Conservation (phyloP, 805 yeast genomes). For the Ogataea dorogensis region DNA sequence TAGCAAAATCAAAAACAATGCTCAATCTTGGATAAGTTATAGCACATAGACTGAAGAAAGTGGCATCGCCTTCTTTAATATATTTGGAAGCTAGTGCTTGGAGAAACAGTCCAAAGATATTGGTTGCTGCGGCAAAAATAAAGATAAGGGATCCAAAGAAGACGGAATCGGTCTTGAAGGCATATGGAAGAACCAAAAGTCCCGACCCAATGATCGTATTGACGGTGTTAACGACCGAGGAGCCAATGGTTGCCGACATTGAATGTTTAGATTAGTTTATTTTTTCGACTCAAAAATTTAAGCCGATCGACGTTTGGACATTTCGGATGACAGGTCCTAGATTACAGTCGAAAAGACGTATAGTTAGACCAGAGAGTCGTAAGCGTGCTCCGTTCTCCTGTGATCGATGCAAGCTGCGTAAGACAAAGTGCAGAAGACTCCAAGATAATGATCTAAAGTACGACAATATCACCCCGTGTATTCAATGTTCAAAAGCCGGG, state of each 20-base stretch:
- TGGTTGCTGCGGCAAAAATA: constrained; percentile 59
- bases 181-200: constrained; percentile 70
- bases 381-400: constrained; percentile 45
- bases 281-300: neutral
- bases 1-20: constrained; percentile 70
- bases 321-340: constrained; percentile 3
- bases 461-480: constrained; percentile 41
- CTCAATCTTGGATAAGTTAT: constrained; percentile 70
- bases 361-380: constrained; percentile 38
- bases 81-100: constrained; percentile 58
- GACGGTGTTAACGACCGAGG: constrained; percentile 65
- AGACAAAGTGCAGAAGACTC: constrained; percentile 41
- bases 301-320: neutral
- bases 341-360: constrained; percentile 33
- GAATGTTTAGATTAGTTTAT: too few relatives aligned
- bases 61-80: constrained; percentile 58
- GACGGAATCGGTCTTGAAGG: constrained; percentile 67
- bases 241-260: constrained; percentile 45
- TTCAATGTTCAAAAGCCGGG: constrained; percentile 37
- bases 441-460: constrained; percentile 34
- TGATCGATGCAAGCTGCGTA: constrained; percentile 44
- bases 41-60: constrained; percentile 69
- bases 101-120: constrained; percentile 65
- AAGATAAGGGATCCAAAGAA: constrained; percentile 55
- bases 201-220: constrained; percentile 86